These are phyloP conservation scores for Botryotinia calthae DNA, from an alignment of 2,329 filamentous ascomycete genomes.

Conservation along the genomic window DNA sequence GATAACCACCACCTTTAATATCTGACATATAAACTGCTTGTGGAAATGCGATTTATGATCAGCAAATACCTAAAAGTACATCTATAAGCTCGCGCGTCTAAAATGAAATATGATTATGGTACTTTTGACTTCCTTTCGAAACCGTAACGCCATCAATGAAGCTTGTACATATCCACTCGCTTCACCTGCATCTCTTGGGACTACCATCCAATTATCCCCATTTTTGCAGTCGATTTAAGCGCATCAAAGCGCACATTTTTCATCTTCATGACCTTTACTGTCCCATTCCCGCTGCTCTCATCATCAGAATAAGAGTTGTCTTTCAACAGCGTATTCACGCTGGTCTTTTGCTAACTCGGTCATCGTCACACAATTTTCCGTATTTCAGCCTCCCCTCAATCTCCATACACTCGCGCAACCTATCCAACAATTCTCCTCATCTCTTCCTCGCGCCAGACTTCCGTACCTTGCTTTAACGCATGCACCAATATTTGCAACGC, in stretches of 20 bases:
- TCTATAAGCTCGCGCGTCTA: not conserved
- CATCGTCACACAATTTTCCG: not conserved
- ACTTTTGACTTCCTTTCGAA: not conserved
- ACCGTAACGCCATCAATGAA: conserved; percentile 6
- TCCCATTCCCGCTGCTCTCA: not conserved
- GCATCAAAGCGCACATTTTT: not conserved
- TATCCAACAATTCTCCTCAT: conserved; percentile 39
- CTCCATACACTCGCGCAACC: not conserved
- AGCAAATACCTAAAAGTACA: not conserved
- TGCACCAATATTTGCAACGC: conserved; percentile 63
- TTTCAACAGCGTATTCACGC: not conserved
- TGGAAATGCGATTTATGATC: not conserved
- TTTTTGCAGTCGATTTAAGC: not conserved
- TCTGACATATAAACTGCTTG: not conserved
- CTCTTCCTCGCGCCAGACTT: conserved; percentile 57
- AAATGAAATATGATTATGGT: not conserved
- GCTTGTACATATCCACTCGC: not conserved
- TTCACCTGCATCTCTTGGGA: not conserved
- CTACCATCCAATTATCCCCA: not conserved
- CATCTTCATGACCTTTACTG: not conserved
- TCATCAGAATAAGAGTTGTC: not conserved
- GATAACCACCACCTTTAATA: not conserved
- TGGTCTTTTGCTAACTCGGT: not conserved
- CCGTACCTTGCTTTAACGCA: conserved; percentile 65
- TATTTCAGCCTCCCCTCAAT: conserved; percentile 18